Percentiles rank a stretch among this genome's conserved stretches.
phyloP scores from a whole-genome alignment of 2,329 filamentous ascomycete genomes.

The Xylariaceae sp. region DNA sequence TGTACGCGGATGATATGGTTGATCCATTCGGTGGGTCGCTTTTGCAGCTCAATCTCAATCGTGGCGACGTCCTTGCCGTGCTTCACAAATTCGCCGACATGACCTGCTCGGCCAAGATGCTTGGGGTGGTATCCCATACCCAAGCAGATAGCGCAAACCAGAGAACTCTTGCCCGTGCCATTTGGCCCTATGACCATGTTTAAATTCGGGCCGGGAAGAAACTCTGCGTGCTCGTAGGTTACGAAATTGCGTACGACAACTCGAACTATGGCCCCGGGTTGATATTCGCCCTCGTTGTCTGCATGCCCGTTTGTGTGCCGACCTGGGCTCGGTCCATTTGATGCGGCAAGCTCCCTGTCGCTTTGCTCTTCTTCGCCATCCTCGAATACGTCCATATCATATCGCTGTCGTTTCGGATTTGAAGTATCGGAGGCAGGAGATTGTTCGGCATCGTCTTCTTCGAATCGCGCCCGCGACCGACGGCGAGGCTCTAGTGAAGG shows the following conservation, averaged over 20 bases:
- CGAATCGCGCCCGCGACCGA: conserved; percentile 38
- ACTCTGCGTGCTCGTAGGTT: conserved; percentile 89
- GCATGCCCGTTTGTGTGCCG: no score
- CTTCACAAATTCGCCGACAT: conserved; percentile 88
- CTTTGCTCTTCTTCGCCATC: conserved; percentile 9
- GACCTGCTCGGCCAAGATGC: conserved; percentile 79
- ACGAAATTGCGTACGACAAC: conserved; percentile 88
- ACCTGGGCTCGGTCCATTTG: no score
- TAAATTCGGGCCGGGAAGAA: conserved; percentile 82
- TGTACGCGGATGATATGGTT: conserved; percentile 73
- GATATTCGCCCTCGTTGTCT: conserved; percentile 33
- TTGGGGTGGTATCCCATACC: conserved; percentile 81
- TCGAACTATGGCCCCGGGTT: conserved; percentile 82
- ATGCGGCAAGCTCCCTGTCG: conserved; percentile 6
- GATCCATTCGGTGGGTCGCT: conserved; percentile 47
- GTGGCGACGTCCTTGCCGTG: conserved; percentile 72
- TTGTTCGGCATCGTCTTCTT: conserved; percentile 31
- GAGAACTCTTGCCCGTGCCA: conserved; percentile 93
- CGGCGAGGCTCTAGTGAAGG: conserved; percentile 31
- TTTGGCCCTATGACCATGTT: conserved; percentile 99
- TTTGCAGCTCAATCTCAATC: conserved; percentile 88
- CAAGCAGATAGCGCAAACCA: conserved; percentile 94
- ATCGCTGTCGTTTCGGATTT: conserved; percentile 24
- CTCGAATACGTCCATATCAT: conserved; percentile 3
- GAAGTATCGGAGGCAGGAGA: conserved; percentile 19